phyloP scores from a whole-genome alignment of 257 asterid genomes.

The Solanum commersonii region DNA sequence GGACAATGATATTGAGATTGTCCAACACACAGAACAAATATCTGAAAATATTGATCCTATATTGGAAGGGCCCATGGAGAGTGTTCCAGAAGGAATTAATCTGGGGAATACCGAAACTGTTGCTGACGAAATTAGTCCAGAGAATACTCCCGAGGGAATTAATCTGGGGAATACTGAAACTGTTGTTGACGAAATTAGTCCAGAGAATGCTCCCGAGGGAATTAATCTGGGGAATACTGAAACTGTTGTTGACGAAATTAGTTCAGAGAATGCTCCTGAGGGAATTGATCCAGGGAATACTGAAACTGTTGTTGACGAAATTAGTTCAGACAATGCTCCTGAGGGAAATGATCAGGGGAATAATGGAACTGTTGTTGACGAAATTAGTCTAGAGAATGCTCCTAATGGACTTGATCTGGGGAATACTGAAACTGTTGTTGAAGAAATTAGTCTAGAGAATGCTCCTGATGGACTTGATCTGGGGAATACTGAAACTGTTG shows the following conservation, averaged over 20 bases:
- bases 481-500: conserved; percentile 7
- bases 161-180: conserved; percentile 2
- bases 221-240: conserved; percentile 3
- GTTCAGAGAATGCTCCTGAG: background rate
- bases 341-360: background rate
- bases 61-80: background rate
- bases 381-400: background rate
- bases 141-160: background rate
- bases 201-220: background rate
- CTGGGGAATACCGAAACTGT: conserved; percentile 1
- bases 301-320: background rate
- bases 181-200: background rate
- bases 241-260: background rate
- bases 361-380: background rate
- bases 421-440: too few species aligned
- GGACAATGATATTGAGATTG: conserved; percentile 1
- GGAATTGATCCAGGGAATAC: background rate
- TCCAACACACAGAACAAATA: background rate
- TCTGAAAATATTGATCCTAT: background rate
- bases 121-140: background rate
- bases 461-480: background rate
- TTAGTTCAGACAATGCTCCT: background rate
- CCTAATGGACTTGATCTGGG: too few species aligned
- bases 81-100: background rate
- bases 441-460: background rate